Evolutionary conservation across 1,284 basidiomycete genomes (phyloP).

Genomic region (Peniophora sp.): DNA sequence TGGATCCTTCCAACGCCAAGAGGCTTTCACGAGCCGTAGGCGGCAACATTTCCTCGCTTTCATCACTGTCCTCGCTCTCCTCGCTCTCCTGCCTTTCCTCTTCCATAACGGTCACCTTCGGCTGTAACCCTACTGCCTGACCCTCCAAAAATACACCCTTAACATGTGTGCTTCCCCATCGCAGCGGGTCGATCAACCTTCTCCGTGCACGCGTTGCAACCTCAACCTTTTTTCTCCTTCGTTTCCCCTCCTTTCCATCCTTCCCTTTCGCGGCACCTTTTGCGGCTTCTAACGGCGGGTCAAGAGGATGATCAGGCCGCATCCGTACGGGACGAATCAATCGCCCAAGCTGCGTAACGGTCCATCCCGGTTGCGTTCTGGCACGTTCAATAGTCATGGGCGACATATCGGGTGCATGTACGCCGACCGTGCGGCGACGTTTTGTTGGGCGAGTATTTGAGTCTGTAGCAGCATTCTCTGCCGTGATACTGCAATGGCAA

Average conservation of each 20-base stretch:
- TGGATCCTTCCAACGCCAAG: slow-evolving; percentile 1
- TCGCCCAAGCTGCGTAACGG: slow-evolving; percentile 55
- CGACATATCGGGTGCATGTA: slow-evolving; percentile 52
- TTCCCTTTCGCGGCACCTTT: not conserved
- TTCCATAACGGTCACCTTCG: not conserved
- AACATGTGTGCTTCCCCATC: slow-evolving; percentile 58
- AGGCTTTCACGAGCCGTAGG: not conserved
- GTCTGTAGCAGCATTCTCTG: slow-evolving; percentile 20
- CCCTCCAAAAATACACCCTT: slow-evolving; percentile 57
- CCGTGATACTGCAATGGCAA: slow-evolving; percentile 34
- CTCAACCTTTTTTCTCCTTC: slow-evolving; percentile 16
- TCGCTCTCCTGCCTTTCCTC: slow-evolving; percentile 3
- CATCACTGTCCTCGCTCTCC: slow-evolving; percentile 8
- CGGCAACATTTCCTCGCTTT: slow-evolving; percentile 3
- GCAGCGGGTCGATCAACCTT: slow-evolving; percentile 57
- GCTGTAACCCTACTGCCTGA: too few relatives aligned
- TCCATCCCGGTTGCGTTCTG: slow-evolving; percentile 49
- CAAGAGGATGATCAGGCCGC: slow-evolving; percentile 56
- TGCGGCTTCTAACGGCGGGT: slow-evolving; percentile 21
- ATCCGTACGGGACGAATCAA: slow-evolving; percentile 59
- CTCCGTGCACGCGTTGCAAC: slow-evolving; percentile 40
- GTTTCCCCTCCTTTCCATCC: slow-evolving; percentile 8
- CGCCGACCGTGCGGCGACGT: slow-evolving; percentile 21
- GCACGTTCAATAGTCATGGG: slow-evolving; percentile 51
- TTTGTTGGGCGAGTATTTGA: slow-evolving; percentile 22